Percentiles rank a stretch among this genome's conserved stretches.
Evolutionary conservation across 352 stramenopile genomes (phyloP).

Genomic region (Phytophthora cactorum): DNA sequence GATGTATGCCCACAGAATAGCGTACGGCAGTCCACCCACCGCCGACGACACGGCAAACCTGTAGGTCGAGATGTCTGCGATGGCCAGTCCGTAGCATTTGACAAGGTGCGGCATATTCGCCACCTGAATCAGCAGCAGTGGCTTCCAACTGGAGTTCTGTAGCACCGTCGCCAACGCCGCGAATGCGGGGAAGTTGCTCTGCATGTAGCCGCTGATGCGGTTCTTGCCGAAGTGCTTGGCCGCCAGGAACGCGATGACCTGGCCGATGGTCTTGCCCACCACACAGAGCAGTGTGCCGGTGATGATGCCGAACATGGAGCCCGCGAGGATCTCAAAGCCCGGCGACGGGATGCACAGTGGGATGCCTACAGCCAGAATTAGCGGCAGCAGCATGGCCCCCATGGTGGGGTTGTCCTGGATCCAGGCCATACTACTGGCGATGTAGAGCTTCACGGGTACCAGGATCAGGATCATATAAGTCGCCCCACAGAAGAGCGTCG

Average conservation of each 20-base stretch:
- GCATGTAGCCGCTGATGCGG: slow-evolving; percentile 54
- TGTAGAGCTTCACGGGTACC: slow-evolving; percentile 55
- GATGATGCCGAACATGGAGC: slow-evolving; percentile 68
- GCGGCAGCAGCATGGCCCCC: slow-evolving; percentile 57
- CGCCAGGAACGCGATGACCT: slow-evolving; percentile 66
- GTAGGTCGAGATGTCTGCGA: slow-evolving; percentile 62
- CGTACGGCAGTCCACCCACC: slow-evolving; percentile 57
- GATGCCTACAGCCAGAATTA: slow-evolving; percentile 62
- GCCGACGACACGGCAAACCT: slow-evolving; percentile 67
- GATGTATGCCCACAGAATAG: slow-evolving; percentile 71
- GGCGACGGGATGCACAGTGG: slow-evolving; percentile 72
- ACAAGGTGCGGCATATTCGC: slow-evolving; percentile 73
- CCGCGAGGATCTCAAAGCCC: slow-evolving; percentile 67
- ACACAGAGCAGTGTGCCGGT: slow-evolving; percentile 59
- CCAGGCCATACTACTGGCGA: slow-evolving; percentile 42
- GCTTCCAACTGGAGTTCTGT: slow-evolving; percentile 73
- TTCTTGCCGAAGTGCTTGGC: slow-evolving; percentile 67
- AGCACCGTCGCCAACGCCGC: slow-evolving; percentile 54
- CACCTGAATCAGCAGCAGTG: slow-evolving; percentile 72
- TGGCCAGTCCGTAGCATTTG: slow-evolving; percentile 79
- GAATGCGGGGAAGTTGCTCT: slow-evolving; percentile 65
- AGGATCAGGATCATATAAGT: slow-evolving; percentile 32
- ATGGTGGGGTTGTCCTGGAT: slow-evolving; percentile 53
- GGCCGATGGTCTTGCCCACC: slow-evolving; percentile 64
- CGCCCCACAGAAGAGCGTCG: slow-evolving; percentile 10